Evolutionary conservation across 768 basidiomycete genomes (phyloP), one percentile per base, ranked within the genome.

Genomic region (Naematelia encephala): DNA sequence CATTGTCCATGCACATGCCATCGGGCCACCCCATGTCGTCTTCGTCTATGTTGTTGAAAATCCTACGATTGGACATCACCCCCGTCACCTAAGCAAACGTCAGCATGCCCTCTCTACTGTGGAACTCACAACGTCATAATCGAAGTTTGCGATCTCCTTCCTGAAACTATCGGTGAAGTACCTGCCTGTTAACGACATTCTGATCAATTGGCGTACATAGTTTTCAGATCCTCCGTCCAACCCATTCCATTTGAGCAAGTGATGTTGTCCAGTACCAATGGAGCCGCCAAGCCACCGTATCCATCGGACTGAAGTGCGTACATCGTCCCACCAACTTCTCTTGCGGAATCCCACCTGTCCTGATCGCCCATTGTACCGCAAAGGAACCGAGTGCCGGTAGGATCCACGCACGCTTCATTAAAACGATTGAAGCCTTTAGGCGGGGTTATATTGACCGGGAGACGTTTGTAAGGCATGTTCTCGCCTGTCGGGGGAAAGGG

Each of bases 351-450:
- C 16, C 19, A 39, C 5, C 43, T 28, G 11, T 46, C 53, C 47
- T 53, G 26, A 19, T 59, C 23, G 43, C 43, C 47, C 58, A 59
- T 59, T 16, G 58, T 26, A 1, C 54, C 53, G 4, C 27, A 29
- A 8, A 60, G 14, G 26, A 23, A 55, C 10, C 52, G 45, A n/a
- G 30, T 48, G 10, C 59, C 59, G 10, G 39, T 48, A 5, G 59
- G 59, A 55, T 60, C 59, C n/a, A 60, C 59, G 23, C 59, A 60
- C 21, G 54, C 53, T 39, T 60, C 59, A 39, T 60, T 60, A 46
- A 60, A 60, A 16, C 59, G 59, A 23, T 55, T 48, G 28, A 60
- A 60, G 1, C 59, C 59, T 27, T 34, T n/a, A 13, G 43, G 13
- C 25, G 42, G 45, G 19, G 5, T 11, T 12, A 60, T 21, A n/a